A percentile compares a stretch with the other conserved stretches of the same genome.
Evolutionary conservation across 345 rosid species (phyloP).

Genomic region (Melaleuca alternifolia): DNA sequence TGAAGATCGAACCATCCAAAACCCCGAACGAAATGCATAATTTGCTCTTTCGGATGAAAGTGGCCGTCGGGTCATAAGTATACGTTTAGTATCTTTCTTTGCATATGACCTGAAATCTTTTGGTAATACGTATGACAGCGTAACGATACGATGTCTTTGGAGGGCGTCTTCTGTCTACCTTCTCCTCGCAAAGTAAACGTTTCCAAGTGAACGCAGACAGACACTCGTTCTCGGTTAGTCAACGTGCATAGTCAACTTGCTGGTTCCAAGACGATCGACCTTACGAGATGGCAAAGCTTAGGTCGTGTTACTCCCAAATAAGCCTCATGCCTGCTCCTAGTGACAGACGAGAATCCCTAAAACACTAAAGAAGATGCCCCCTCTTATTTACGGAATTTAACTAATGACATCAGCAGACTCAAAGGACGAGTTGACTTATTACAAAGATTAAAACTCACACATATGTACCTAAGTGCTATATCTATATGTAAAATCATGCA

Average conservation of each 20-base stretch:
- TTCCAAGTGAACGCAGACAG: not conserved
- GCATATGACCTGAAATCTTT: not conserved
- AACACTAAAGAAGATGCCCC: not conserved
- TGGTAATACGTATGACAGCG: not conserved
- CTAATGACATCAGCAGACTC: not conserved
- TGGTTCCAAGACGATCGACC: not conserved
- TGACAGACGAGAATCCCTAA: not conserved
- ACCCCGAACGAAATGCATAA: not conserved
- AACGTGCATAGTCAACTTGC: not conserved
- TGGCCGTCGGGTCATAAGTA: not conserved
- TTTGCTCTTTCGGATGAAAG: not conserved
- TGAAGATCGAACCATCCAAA: not conserved
- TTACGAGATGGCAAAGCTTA: not conserved
- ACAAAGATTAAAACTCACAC: not conserved
- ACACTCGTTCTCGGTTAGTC: too few relatives aligned
- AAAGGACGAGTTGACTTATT: too few relatives aligned
- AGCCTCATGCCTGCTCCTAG: not conserved
- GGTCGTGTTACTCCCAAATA: not conserved
- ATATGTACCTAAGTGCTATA: not conserved
- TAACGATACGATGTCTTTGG: not conserved
- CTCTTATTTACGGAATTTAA: not conserved
- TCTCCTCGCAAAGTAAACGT: not conserved
- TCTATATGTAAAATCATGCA: not conserved
- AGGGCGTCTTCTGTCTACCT: not conserved
- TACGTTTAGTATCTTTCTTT: not conserved